Base-by-base conservation (phyloP, 371 early-diverging fungal genomes). In the Saksenaea oblongispora region DNA sequence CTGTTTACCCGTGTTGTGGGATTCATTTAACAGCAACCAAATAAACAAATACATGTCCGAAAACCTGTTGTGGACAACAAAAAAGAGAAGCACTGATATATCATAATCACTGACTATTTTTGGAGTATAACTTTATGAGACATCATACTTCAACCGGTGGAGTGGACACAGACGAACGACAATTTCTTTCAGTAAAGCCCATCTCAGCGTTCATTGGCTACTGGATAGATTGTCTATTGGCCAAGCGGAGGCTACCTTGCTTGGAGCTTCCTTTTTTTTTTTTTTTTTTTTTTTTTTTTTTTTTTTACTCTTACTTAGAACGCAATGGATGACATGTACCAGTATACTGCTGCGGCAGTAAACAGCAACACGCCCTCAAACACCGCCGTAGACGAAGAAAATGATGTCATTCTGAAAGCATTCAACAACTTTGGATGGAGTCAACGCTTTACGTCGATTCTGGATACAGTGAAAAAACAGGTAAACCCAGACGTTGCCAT, bases 401-500 rank as follows among this genome's bases (percentile, higher is more conserved):
- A 80, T 2, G 82, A 81, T 64, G 74, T 72, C 14, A 64, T 81
- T 47, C 42, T 76, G n/a, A 71, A 75, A 54, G 75, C 82, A 18
- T 81, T 81, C 55, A 75, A 56, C 39, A 75, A 69, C 56, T 76
- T 78, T 62, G 75, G 77, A 9, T 81, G 77, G 66, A 65, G 77
- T n/a, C 66, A 65, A 54, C 71, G 75, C 54, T 81, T 71, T 69
- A 59, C 55, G 11, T 74, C 65, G 55, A 56, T 78, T 42, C 66
- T 78, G 0, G 75, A 79, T 36, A 73, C 82, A 27, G 82, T 81
- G 5, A 76, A 74, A 27, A 78, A 76, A 53, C 77, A 76, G 75
- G 82, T 73, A 62, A 68, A 47, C 15, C 44, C 36, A 10, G 54
- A 27, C 42, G 10, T n/a, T 11, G 24, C 18, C 27, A 0, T 54